phyloP scores from a whole-genome alignment of 1,284 basidiomycete species.

The Inonotus hispidus region DNA sequence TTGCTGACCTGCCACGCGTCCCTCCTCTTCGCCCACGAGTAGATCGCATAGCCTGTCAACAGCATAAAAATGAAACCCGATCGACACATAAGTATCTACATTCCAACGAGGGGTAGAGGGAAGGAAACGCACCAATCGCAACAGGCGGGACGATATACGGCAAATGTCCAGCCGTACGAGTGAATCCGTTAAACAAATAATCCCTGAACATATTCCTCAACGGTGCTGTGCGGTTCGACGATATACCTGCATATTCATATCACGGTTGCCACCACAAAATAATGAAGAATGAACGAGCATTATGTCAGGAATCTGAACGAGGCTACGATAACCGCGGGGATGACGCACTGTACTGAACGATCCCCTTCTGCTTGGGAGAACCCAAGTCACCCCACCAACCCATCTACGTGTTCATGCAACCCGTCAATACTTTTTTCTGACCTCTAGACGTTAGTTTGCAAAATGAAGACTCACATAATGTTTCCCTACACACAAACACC shows the following conservation, averaged over 20 bases:
- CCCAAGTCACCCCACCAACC: conserved; percentile 89
- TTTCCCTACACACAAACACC: conserved; percentile 38
- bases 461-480: conserved; percentile 51
- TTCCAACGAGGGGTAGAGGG: no score
- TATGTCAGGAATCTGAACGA: background rate
- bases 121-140: conserved; percentile 59
- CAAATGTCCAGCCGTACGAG: conserved; percentile 67
- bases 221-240: conserved; percentile 75
- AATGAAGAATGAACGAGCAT: background rate
- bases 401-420: conserved; percentile 43
- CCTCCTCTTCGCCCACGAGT: conserved; percentile 76
- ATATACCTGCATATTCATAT: no score
- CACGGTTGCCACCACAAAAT: no score
- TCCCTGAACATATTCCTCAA: conserved; percentile 65
- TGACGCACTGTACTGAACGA: conserved; percentile 74
- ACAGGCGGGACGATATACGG: conserved; percentile 82
- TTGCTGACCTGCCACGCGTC: conserved; percentile 76
- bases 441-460: background rate
- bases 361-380: conserved; percentile 71
- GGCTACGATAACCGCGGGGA: conserved; percentile 9
- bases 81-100: background rate
- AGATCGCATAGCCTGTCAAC: conserved; percentile 69
- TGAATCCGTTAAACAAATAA: conserved; percentile 87
- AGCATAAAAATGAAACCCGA: background rate
- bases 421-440: background rate